Evolutionary conservation across 495 filamentous ascomycete species (phyloP), one percentile per base, ranked within the genome.

Genomic region (Neurospora terricola): DNA sequence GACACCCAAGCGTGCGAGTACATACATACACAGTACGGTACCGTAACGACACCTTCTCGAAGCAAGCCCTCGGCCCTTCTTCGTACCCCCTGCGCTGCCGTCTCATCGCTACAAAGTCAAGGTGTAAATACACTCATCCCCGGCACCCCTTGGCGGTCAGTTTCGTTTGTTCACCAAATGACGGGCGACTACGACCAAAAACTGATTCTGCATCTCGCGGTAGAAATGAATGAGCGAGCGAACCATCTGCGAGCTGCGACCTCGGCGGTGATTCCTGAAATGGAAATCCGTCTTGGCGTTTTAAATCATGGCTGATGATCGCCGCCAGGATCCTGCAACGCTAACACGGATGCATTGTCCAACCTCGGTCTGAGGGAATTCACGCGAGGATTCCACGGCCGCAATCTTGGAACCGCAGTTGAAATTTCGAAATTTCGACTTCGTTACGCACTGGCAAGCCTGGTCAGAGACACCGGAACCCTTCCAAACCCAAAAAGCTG

Each of bases 221-320:
- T 9, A 72, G 36, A 72, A 23, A 5, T 59, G 37, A 69, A 72
- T 14, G 30, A 69, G 48, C 34, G 45, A 66, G 71, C 71, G 48
- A 72, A 70, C 48, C 54, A 66, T 18, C 54, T 66, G 43, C 71
- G 42, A 12, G 38, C 43, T 62, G 71, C 68, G 27, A 68, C 40
- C 21, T 59, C 75, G 77, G 75, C 75, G 78, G 77, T 69, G 76
- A 72, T 77, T 59, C 78, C 78, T 27, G 40, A 62, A 77, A 73
- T 3, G 78, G 78, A 38, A 78, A 78, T 21, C 78, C 78, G 78
- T 59, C 68, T 42, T 42, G 42, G 23, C 54, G 54, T 69, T 71
- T 23, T 27, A 45, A 39, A 40, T 71, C 34, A 59, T 43, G 43
- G 40, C 70, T 54, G 70, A 23, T 69, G 73, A 75, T 76, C 71